Conservation (phyloP, 2,329 filamentous ascomycete genomes). For the Arthrobotrys entomopaga region DNA sequence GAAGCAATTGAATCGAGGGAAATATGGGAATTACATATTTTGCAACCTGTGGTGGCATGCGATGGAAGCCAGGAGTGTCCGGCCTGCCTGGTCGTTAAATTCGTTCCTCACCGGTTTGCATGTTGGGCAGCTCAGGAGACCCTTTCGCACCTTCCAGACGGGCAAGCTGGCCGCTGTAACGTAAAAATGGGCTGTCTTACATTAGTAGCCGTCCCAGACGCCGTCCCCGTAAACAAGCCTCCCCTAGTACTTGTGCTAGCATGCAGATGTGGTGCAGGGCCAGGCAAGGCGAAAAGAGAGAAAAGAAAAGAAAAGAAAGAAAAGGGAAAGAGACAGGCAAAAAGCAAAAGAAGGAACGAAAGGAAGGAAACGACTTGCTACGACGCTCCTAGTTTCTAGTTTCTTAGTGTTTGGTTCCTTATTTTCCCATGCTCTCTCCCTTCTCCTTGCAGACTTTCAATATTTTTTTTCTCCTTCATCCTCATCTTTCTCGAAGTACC, state of each 20-base stretch:
- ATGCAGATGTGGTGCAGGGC: neutral
- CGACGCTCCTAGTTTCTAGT: slow-evolving; percentile 13
- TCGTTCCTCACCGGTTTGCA: slow-evolving; percentile 39
- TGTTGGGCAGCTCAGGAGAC: neutral
- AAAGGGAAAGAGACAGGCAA: slow-evolving; percentile 8
- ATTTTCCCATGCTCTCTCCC: slow-evolving; percentile 51
- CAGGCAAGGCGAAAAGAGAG: slow-evolving; percentile 21
- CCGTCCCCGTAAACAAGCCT: slow-evolving; percentile 51
- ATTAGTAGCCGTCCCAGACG: slow-evolving; percentile 48
- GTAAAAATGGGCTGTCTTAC: slow-evolving; percentile 53
- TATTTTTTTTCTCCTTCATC: slow-evolving; percentile 31
- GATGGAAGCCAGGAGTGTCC: neutral
- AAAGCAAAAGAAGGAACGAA: slow-evolving; percentile 11
- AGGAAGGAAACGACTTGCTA: slow-evolving; percentile 17
- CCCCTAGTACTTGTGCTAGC: neutral
- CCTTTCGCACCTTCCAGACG: slow-evolving; percentile 45
- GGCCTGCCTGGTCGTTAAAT: neutral
- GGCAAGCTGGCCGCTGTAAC: slow-evolving; percentile 35
- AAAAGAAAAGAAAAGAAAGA: slow-evolving; percentile 13
- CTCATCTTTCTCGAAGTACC: slow-evolving; percentile 12
- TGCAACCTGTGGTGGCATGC: slow-evolving; percentile 28
- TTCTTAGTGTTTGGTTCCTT: slow-evolving; percentile 28
- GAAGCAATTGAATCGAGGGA: too few species aligned
- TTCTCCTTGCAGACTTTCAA: slow-evolving; percentile 18
- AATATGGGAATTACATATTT: slow-evolving; percentile 31